Conservation (phyloP, 108 stramenopile species). For the Nannochloropsis gaditana region DNA sequence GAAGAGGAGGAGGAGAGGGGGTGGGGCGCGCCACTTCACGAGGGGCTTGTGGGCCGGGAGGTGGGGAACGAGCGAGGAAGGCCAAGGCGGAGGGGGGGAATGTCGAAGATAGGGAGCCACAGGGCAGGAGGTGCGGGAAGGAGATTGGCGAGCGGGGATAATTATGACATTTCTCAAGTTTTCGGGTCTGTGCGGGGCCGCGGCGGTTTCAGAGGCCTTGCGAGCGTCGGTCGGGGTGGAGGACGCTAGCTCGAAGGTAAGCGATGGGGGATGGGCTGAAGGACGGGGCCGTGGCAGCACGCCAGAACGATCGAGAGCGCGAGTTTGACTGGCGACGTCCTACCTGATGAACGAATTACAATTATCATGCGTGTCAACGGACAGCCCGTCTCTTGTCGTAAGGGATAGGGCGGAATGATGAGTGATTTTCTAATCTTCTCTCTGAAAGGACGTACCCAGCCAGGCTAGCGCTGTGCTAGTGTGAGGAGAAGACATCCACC, state of each 20-base stretch:
- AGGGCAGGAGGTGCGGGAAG: neutral
- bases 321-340: neutral
- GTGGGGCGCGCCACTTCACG: neutral
- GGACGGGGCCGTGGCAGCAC: constrained; percentile 21
- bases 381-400: neutral
- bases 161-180: neutral
- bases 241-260: neutral
- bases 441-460: neutral
- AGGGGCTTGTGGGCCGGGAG: neutral
- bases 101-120: no score
- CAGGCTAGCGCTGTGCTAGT: neutral
- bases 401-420: neutral
- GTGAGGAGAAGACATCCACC: no score
- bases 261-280: neutral
- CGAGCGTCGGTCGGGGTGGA: neutral
- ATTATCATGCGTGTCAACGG: constrained; percentile 18
- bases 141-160: neutral
- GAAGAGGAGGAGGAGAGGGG: constrained; percentile 25
- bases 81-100: no score
- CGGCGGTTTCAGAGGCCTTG: neutral
- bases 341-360: neutral
- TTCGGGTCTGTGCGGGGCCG: neutral
- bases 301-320: neutral
- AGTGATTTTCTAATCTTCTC: constrained; percentile 20
- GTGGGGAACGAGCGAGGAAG: no score